These are phyloP conservation scores for Penicillium palitans DNA, from an alignment of 2,329 filamentous ascomycete genomes.

Conservation along the genomic window DNA sequence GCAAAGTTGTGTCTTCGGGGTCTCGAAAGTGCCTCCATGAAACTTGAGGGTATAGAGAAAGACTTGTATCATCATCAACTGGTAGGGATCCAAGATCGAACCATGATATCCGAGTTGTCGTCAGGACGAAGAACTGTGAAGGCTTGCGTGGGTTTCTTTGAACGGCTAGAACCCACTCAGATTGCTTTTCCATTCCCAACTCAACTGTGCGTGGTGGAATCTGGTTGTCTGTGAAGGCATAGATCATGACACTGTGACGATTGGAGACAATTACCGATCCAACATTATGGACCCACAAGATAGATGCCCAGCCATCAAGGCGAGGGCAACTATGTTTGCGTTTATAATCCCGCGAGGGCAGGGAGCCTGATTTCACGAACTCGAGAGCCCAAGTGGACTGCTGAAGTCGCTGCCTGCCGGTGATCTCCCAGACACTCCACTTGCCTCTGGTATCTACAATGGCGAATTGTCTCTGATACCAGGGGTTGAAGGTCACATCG, in stretches of 20 bases:
- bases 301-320: constrained; percentile 47
- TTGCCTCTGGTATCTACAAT: constrained; percentile 55
- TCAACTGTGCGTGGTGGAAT: constrained; percentile 35
- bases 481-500: constrained; percentile 61
- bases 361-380: constrained; percentile 33
- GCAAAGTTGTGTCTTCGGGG: constrained; percentile 54
- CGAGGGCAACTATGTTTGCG: constrained; percentile 12
- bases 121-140: constrained; percentile 54
- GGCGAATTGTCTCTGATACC: constrained; percentile 57
- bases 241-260: constrained; percentile 45
- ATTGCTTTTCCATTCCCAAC: constrained; percentile 37
- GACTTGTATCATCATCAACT: constrained; percentile 20
- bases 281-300: constrained; percentile 43
- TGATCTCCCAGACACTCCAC: constrained; percentile 55
- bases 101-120: constrained; percentile 52
- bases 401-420: constrained; percentile 32
- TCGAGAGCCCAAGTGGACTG: constrained; percentile 32
- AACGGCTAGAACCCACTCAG: constrained; percentile 58
- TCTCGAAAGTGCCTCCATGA: constrained; percentile 58
- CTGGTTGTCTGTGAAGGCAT: constrained; percentile 30
- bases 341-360: constrained; percentile 27
- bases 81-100: constrained; percentile 39
- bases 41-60: constrained; percentile 42
- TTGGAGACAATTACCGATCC: constrained; percentile 54
- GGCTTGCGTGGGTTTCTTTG: constrained; percentile 44